Evolutionary conservation across 768 basidiomycete genomes (phyloP).

Genomic region (Suillus spraguei): DNA sequence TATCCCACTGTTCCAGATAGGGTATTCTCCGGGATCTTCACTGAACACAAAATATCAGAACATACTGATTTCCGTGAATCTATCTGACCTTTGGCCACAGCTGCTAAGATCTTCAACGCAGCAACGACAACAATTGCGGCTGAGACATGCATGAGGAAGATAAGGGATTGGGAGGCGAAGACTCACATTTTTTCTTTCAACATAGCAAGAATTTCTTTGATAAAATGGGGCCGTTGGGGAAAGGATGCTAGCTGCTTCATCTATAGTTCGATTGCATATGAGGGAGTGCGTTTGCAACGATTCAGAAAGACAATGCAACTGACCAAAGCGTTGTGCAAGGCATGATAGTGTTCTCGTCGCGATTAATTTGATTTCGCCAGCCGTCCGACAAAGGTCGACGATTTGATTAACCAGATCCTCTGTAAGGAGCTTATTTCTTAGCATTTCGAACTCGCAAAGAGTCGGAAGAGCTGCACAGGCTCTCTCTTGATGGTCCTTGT

Average conservation of each 20-base stretch:
- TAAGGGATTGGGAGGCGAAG: not conserved
- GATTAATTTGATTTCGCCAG: constrained; percentile 21
- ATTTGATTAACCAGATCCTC: constrained; percentile 22
- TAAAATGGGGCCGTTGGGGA: not conserved
- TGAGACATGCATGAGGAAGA: constrained; percentile 20
- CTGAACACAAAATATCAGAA: not conserved
- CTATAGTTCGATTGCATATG: constrained; percentile 28
- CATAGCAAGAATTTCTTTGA: constrained; percentile 8
- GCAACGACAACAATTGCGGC: constrained; percentile 26
- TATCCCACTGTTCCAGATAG: constrained; percentile 13
- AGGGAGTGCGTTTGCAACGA: constrained; percentile 27
- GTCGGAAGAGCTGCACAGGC: constrained; percentile 32
- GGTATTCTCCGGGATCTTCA: constrained; percentile 4
- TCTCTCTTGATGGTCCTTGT: constrained; percentile 15
- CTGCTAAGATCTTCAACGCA: constrained; percentile 22
- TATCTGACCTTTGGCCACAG: too few relatives aligned
- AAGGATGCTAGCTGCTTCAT: constrained; percentile 15
- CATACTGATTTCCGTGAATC: not conserved
- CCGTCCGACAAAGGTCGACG: constrained; percentile 20
- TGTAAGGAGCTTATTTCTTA: constrained; percentile 19
- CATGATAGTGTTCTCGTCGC: constrained; percentile 9
- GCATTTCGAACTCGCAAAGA: constrained; percentile 24
- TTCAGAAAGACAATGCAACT: not conserved
- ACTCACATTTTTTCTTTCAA: constrained; percentile 19
- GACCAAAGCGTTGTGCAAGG: not conserved